Evolutionary conservation across 805 yeast species (phyloP), one percentile per base, ranked within the genome.

Genomic region (Ogataea ganodermae): DNA sequence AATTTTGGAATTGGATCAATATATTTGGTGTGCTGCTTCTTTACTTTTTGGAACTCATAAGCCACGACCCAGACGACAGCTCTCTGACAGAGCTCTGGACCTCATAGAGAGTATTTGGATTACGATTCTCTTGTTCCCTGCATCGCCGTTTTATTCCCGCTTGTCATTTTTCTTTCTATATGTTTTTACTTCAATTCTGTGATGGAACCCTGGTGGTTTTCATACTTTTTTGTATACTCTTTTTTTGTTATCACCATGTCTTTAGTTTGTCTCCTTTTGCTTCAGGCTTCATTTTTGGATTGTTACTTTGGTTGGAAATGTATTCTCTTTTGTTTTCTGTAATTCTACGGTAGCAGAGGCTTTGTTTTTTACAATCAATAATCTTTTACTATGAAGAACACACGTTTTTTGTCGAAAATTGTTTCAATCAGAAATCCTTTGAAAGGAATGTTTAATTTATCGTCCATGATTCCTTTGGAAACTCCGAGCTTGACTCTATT

Each of bases 1-100:
- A 89, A 59, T 87, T 94, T 63, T 92, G 99, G 98, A 89, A 91
- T 59, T 92, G 98, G 98, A 79, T 88, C 49, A 92, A 92, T 63
- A 87, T 92, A 73, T 82, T 85, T 55, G 77, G 85, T 44, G 86
- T 96, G 9, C 70, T 94, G 47, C 71, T 81, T n/a, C 72, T 94
- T 22, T 92, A 92, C 66, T 83, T 85, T 24, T 73, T 86, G 39
- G 99, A 92, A 68, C 72, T 92, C 50, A 67, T 82, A 16, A 62
- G 65, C 45, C 65, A 62, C 46, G 63, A 65, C 37, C 67, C 67
- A 6, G 68, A 62, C 42, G 71, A 67, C 47, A 64, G 60, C 48
- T 59, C 67, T 16, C 53, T 66, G 26, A 59, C 69, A 13, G 65
- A 62, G 48, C 68, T 63, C 48, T 66, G 70, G 69, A 53, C 53